Evolutionary conservation across 176 grass and related monocot genomes (phyloP).

Genomic region (Triticum aestivum): DNA sequence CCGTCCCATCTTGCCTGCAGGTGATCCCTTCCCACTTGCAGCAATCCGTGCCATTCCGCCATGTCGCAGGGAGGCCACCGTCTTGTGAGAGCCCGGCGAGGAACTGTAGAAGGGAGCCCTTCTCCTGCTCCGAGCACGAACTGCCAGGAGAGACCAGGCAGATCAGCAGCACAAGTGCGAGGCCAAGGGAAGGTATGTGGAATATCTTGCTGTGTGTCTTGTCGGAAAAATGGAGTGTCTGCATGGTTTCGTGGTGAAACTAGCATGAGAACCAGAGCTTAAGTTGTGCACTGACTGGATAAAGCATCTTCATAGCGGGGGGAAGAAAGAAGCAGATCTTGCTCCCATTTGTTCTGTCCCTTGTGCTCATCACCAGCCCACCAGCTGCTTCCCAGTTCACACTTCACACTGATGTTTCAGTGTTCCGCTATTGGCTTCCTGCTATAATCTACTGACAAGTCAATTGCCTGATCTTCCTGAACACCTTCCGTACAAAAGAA

Average conservation of each 20-base stretch:
- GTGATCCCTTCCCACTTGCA: conserved; percentile 46
- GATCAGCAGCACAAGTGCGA: conserved; percentile 25
- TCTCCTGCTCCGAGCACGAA: conserved; percentile 32
- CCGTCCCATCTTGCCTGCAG: background rate
- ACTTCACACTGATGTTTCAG: background rate
- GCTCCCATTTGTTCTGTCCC: background rate
- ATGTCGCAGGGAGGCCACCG: background rate
- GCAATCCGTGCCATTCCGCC: conserved; percentile 28
- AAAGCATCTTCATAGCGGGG: background rate
- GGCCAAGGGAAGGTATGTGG: background rate
- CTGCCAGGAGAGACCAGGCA: background rate
- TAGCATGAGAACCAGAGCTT: conserved; percentile 7
- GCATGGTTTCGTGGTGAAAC: conserved; percentile 35
- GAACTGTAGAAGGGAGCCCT: conserved; percentile 41
- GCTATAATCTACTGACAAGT: conserved; percentile 11
- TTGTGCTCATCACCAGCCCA: background rate
- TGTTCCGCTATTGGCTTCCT: background rate
- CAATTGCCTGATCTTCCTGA: background rate
- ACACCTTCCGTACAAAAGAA: background rate
- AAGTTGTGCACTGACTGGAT: background rate
- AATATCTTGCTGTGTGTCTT: background rate
- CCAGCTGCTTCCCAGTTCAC: background rate
- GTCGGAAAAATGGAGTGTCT: background rate
- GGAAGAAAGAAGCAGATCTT: background rate
- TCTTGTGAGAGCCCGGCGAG: background rate